These are phyloP conservation scores for Lachancea fermentati DNA, from an alignment of 805 yeast species.

Conservation along the genomic window DNA sequence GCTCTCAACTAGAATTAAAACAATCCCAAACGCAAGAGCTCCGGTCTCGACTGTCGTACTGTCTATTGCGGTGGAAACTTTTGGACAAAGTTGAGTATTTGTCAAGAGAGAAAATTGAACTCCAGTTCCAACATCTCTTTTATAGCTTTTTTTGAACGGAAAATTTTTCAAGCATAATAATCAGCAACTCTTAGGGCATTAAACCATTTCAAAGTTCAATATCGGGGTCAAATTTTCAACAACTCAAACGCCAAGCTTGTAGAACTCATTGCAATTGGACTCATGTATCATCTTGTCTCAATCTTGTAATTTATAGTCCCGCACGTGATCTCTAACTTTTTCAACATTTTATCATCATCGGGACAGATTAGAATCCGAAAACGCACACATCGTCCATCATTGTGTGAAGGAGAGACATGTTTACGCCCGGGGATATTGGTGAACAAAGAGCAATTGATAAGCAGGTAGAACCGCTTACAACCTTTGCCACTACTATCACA, in stretches of 20 bases:
- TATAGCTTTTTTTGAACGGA: background rate
- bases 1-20: slow-evolving; percentile 7
- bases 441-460: background rate
- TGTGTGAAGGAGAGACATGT: background rate
- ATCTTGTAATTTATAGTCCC: background rate
- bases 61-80: slow-evolving; percentile 64
- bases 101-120: background rate
- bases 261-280: too few species aligned
- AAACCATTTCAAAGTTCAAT: too few species aligned
- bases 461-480: background rate
- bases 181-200: background rate
- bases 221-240: too few species aligned
- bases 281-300: too few species aligned
- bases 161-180: background rate
- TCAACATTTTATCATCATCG: background rate
- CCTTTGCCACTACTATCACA: background rate
- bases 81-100: slow-evolving; percentile 52
- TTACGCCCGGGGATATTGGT: slow-evolving; percentile 1
- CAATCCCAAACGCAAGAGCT: slow-evolving; percentile 3
- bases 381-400: background rate
- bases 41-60: slow-evolving; percentile 41
- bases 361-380: background rate
- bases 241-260: too few species aligned
- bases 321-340: background rate
- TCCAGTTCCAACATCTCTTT: background rate